Evolutionary conservation across 108 stramenopile genomes (phyloP).

Genomic region (Schizochytrium sp.): DNA sequence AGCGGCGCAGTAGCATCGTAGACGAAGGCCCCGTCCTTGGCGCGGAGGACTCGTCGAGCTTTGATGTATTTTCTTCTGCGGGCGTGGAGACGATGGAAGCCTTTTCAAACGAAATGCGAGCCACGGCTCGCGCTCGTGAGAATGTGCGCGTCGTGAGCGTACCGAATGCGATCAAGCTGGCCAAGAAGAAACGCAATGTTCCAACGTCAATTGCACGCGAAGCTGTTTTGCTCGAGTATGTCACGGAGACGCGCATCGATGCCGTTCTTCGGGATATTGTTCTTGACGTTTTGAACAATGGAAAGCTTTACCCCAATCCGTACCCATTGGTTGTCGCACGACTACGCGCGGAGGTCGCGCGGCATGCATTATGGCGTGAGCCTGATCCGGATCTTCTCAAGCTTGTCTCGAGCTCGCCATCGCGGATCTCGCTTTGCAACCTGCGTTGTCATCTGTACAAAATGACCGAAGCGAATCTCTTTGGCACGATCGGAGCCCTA

Average conservation of each 20-base stretch:
- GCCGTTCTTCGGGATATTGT: background rate
- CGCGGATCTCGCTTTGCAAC: background rate
- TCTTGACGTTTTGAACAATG: background rate
- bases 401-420: background rate
- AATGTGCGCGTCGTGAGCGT: background rate
- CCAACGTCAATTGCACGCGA: background rate
- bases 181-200: conserved; percentile 2
- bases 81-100: background rate
- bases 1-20: background rate
- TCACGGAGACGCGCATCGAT: conserved; percentile 4
- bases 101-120: background rate
- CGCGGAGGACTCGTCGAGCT: background rate
- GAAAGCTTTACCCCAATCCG: background rate
- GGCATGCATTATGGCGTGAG: background rate
- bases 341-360: background rate
- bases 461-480: background rate
- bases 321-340: background rate
- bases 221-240: background rate
- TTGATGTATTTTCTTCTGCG: background rate
- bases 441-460: background rate
- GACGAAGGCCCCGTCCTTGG: background rate
- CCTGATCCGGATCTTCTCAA: background rate
- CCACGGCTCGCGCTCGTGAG: background rate
- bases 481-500: background rate
- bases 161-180: background rate